These are phyloP conservation scores for Porogramme epimiltina DNA, from an alignment of 1,284 basidiomycete species.

Conservation along the genomic window DNA sequence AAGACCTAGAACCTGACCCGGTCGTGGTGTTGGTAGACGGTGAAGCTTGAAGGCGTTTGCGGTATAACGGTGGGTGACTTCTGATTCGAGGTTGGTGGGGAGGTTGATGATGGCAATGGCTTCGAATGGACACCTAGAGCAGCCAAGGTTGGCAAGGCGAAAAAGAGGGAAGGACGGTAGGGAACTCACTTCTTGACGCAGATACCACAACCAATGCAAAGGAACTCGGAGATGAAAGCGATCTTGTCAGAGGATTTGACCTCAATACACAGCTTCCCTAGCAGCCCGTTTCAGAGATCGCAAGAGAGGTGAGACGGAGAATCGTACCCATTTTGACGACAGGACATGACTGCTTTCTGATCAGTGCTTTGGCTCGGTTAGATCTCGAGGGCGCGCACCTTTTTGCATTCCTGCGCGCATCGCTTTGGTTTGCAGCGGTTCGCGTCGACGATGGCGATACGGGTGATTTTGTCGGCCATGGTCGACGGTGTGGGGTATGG, in stretches of 20 bases:
- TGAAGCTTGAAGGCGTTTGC: conserved; percentile 99
- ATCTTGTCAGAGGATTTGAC: conserved; percentile 94
- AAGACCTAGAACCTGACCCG: conserved; percentile 93
- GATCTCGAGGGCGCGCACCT: conserved; percentile 48
- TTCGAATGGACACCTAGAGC: conserved; percentile 89
- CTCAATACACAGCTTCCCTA: conserved; percentile 96
- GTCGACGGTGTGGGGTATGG: conserved; percentile 1
- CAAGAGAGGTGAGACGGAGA: neutral
- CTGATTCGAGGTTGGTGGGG: conserved; percentile 90
- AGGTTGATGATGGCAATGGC: conserved; percentile 97
- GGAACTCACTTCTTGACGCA: conserved; percentile 91
- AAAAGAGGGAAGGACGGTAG: neutral
- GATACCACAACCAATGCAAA: conserved; percentile 98
- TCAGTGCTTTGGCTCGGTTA: conserved; percentile 2
- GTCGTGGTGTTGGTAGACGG: conserved; percentile 91
- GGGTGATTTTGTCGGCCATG: conserved; percentile 85
- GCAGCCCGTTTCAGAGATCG: neutral
- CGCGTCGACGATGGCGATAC: conserved; percentile 92
- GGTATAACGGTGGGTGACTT: conserved; percentile 96
- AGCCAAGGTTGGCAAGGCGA: conserved; percentile 1
- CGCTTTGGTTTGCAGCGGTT: conserved; percentile 94
- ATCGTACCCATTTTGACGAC: conserved; percentile 94
- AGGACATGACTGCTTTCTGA: conserved; percentile 77
- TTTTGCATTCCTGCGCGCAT: conserved; percentile 92
- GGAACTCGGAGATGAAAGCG: conserved; percentile 95